phyloP scores from a whole-genome alignment of 805 yeast genomes.

The Starmerella vaccinii region DNA sequence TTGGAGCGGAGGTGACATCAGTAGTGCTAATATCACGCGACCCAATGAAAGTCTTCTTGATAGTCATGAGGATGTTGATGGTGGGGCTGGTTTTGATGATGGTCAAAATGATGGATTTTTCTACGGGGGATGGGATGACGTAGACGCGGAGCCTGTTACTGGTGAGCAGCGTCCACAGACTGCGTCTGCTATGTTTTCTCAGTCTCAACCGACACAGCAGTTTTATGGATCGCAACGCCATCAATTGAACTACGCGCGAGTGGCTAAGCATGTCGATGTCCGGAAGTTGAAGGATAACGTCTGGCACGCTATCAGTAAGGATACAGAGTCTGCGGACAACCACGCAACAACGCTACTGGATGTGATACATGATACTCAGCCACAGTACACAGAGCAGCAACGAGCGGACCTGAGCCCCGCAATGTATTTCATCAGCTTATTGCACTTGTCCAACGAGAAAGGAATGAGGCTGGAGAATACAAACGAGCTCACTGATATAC shows the following conservation, averaged over 20 bases:
- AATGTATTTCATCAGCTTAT: conserved; percentile 69
- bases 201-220: conserved; percentile 8
- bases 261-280: conserved; percentile 73
- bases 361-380: conserved; percentile 41
- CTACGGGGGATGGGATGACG: conserved; percentile 16
- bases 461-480: conserved; percentile 50
- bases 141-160: not conserved
- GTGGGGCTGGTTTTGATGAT: not conserved
- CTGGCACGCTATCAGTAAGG: conserved; percentile 44
- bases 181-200: conserved; percentile 20
- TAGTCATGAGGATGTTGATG: conserved; percentile 5
- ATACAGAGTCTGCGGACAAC: not conserved
- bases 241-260: conserved; percentile 49
- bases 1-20: conserved; percentile 6
- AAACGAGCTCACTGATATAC: conserved; percentile 31
- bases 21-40: not conserved
- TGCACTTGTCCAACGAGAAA: conserved; percentile 81
- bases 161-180: conserved; percentile 4
- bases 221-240: conserved; percentile 17
- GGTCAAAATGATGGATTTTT: conserved; percentile 11
- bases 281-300: conserved; percentile 60
- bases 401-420: conserved; percentile 68
- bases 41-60: conserved; percentile 6
- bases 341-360: conserved; percentile 33
- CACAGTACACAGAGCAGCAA: conserved; percentile 46